Evolutionary conservation across 495 filamentous ascomycete genomes (phyloP).

Genomic region (Collariella sp.): DNA sequence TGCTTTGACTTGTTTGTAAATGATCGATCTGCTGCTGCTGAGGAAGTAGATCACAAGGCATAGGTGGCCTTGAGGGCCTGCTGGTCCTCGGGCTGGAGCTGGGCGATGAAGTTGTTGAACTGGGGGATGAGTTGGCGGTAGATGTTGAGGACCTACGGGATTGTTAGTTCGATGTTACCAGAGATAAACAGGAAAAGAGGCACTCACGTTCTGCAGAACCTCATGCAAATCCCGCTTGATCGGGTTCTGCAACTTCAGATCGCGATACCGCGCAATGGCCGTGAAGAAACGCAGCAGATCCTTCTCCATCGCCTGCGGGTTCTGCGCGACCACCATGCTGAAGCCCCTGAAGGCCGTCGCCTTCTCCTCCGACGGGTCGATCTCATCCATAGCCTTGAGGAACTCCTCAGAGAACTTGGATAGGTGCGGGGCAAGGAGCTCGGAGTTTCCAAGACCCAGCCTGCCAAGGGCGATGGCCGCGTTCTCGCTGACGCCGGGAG

Average conservation of each 20-base stretch:
- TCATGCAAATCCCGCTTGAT: conserved; percentile 40
- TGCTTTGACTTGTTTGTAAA: no score
- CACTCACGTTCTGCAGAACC: conserved; percentile 38
- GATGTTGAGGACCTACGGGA: conserved; percentile 59
- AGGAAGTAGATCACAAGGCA: conserved; percentile 19
- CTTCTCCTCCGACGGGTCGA: conserved; percentile 89
- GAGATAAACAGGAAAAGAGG: background rate
- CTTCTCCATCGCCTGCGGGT: conserved; percentile 86
- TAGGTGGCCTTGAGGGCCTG: conserved; percentile 39
- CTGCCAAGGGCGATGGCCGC: conserved; percentile 89
- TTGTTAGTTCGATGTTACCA: background rate
- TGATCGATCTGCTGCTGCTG: background rate
- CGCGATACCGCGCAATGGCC: conserved; percentile 68
- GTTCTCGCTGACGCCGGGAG: conserved; percentile 89
- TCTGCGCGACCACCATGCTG: conserved; percentile 70
- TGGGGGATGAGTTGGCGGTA: conserved; percentile 81
- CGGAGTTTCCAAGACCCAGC: conserved; percentile 73
- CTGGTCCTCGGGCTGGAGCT: conserved; percentile 55
- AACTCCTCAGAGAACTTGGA: conserved; percentile 72
- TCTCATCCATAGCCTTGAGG: conserved; percentile 68
- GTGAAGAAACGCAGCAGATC: conserved; percentile 75
- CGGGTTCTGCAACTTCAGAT: conserved; percentile 40
- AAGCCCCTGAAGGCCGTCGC: conserved; percentile 88
- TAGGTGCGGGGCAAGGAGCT: conserved; percentile 72
- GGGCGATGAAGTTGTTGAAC: conserved; percentile 68